Percentiles rank a stretch among this genome's conserved stretches.
These are phyloP conservation scores for Dendrobium chrysotoxum DNA, from an alignment of 106 monocot genomes.

Conservation along the genomic window DNA sequence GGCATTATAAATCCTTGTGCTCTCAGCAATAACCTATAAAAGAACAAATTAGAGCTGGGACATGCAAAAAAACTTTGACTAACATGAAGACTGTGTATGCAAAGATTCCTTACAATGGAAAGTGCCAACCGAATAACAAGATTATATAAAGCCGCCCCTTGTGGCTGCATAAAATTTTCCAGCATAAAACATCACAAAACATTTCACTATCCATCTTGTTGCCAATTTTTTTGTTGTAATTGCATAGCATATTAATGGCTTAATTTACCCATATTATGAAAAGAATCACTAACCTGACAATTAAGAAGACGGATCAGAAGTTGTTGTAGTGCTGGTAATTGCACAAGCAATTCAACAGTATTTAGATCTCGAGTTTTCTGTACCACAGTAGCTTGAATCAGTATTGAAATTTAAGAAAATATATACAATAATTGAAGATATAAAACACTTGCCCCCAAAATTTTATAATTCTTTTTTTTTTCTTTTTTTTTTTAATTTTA, in stretches of 20 bases:
- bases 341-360: slow-evolving; percentile 76
- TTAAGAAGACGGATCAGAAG: slow-evolving; percentile 75
- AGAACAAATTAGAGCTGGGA: not conserved
- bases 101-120: slow-evolving; percentile 20
- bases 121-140: slow-evolving; percentile 57
- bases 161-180: slow-evolving; percentile 50
- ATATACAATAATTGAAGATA: too few relatives aligned
- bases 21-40: slow-evolving; percentile 79
- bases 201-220: not conserved
- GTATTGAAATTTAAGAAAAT: too few relatives aligned
- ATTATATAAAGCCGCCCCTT: slow-evolving; percentile 59
- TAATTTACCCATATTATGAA: too few relatives aligned
- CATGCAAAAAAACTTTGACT: not conserved
- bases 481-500: too few relatives aligned
- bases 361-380: slow-evolving; percentile 76
- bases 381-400: not conserved
- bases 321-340: slow-evolving; percentile 81
- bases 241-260: not conserved
- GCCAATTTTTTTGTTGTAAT: slow-evolving; percentile 1
- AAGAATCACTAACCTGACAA: slow-evolving; percentile 49
- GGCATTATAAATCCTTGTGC: slow-evolving; percentile 73
- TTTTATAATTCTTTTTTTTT: too few relatives aligned
- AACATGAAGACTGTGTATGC: not conserved
- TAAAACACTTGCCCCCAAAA: too few relatives aligned
- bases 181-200: not conserved